Conservation (phyloP, 2,329 filamentous ascomycete species). For the Arthrobotrys sinensis region DNA sequence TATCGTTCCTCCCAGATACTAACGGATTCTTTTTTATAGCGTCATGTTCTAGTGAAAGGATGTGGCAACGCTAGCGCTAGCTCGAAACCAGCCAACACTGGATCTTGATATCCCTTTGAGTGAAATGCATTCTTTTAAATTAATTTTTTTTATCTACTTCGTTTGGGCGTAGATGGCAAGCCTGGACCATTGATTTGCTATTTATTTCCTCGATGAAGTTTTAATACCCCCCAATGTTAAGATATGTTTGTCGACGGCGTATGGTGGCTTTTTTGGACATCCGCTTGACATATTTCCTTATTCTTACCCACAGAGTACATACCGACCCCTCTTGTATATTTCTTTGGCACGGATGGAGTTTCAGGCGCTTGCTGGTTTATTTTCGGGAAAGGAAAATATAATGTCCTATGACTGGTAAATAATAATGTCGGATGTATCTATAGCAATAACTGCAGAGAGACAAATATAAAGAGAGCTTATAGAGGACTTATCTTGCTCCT, state of each 20-base stretch:
- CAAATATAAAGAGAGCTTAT: too few relatives aligned
- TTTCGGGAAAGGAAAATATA: conserved; percentile 11
- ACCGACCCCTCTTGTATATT: conserved; percentile 27
- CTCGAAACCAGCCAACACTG: conserved; percentile 64
- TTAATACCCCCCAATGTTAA: conserved; percentile 7
- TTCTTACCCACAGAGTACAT: conserved; percentile 30
- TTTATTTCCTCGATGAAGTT: conserved; percentile 6
- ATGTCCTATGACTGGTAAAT: conserved; percentile 25
- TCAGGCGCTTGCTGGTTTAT: conserved; percentile 31
- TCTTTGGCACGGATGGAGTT: conserved; percentile 58
- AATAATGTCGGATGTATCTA: conserved; percentile 23
- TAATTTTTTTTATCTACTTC: conserved; percentile 20
- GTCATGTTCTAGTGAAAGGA: conserved; percentile 77
- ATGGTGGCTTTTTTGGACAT: conserved; percentile 10
- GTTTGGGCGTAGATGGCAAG: not conserved
- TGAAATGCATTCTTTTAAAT: not conserved
- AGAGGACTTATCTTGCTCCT: too few relatives aligned
- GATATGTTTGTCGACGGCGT: conserved; percentile 30
- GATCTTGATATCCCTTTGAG: conserved; percentile 6
- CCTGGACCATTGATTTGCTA: not conserved
- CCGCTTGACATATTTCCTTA: conserved; percentile 16
- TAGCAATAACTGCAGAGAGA: not conserved
- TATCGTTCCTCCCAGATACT: not conserved
- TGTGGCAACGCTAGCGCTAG: conserved; percentile 70
- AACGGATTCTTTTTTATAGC: conserved; percentile 67